A percentile compares a stretch with the other conserved stretches of the same genome.
Evolutionary conservation across 2,329 filamentous ascomycete genomes (phyloP).

Genomic region (Incumbomyces lentus): DNA sequence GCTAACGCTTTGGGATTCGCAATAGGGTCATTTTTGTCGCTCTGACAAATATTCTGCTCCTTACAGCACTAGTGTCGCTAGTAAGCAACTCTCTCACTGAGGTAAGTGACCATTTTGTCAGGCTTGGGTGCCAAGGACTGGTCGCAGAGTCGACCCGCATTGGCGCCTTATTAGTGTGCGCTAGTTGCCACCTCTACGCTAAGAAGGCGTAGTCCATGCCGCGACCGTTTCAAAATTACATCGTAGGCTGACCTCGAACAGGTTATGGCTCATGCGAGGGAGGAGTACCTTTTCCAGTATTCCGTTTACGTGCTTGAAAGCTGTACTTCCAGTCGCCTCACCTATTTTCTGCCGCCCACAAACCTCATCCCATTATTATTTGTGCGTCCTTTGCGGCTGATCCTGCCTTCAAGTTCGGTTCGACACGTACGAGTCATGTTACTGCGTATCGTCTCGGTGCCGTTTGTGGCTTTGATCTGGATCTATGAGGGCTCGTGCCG

Average conservation of each 20-base stretch:
- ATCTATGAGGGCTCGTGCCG: constrained; percentile 38
- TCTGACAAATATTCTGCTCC: constrained; percentile 50
- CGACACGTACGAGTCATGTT: constrained; percentile 47
- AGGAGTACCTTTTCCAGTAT: constrained; percentile 53
- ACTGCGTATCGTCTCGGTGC: constrained; percentile 49
- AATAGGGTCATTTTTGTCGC: constrained; percentile 47
- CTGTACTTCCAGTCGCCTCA: constrained; percentile 36
- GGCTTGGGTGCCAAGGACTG: not conserved
- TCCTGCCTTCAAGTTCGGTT: constrained; percentile 44
- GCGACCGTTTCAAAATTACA: not conserved
- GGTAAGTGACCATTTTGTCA: constrained; percentile 26
- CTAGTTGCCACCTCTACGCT: not conserved
- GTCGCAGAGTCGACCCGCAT: not conserved
- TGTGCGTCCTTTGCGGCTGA: constrained; percentile 47
- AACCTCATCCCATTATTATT: constrained; percentile 49
- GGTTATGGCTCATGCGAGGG: constrained; percentile 51
- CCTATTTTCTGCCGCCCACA: constrained; percentile 40
- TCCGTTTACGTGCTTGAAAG: constrained; percentile 37
- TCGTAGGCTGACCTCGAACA: constrained; percentile 21
- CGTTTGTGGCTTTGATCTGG: constrained; percentile 48
- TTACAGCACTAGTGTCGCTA: constrained; percentile 49
- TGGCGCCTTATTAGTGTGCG: not conserved
- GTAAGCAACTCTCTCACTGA: constrained; percentile 49
- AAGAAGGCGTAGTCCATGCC: constrained; percentile 1
- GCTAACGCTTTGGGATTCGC: constrained; percentile 11